Evolutionary conservation across 306 rosid species (phyloP), one percentile per base, ranked within the genome.

Genomic region (Pterocarpus macrocarpus): DNA sequence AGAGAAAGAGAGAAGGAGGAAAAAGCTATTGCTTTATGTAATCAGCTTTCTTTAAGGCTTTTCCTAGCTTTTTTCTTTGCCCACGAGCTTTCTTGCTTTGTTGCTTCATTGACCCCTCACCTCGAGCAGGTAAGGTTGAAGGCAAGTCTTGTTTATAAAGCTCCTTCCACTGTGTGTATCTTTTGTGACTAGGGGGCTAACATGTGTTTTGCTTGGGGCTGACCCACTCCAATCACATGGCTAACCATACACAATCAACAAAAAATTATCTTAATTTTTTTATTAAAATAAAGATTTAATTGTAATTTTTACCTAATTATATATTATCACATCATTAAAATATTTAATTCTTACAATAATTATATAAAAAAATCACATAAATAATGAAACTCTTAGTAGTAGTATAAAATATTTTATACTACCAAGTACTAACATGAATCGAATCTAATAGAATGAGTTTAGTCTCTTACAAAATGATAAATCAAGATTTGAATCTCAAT

Each of bases 41-140:
- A 86, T 81, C 89, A 76, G 83, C 93, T 89, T 92, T 89, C 83
- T 87, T 89, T 79, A 79, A 84, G 85, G 89, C 89, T 85, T 71
- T 85, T 66, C 4, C 1, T 79, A 72, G 76, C 82, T 81, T 68
- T 68, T 69, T 43, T 82, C 2, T 84, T 83, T 81, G 73, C 57
- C 77, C 82, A 55, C 71, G 80, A 78, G 83, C 82, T 87, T 82
- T 84, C 78, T 77, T 83, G 53, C 83, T 38, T 68, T 61, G 10
- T 82, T 72, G 44, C 55, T 85, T 85, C 90, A 85, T 89, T 88
- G 93, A 89, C 93, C 91, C 87, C 84, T 87, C 89, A 86, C 92
- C 91, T 87, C 81, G 81, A 86, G 91, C 84, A 84, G 90, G 84
- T 87, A 74, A 84, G 87, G 79, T 82, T 82, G 83, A 80, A 86